Base-by-base conservation (phyloP, 2,329 filamentous ascomycete species). In the Raffaelea deltoideospora region DNA sequence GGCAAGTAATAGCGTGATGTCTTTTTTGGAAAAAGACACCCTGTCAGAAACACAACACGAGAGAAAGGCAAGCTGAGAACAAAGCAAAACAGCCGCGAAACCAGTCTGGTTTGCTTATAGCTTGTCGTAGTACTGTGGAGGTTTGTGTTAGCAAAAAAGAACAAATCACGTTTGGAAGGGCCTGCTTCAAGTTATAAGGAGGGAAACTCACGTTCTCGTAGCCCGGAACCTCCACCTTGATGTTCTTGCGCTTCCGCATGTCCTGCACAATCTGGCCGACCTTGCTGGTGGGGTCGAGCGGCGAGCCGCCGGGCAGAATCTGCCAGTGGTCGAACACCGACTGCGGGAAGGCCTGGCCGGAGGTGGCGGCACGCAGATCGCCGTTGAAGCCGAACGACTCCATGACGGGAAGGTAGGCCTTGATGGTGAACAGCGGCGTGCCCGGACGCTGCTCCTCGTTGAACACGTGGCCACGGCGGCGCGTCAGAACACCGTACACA, bases 301-400 rank as follows among this genome's bases (percentile, higher is more conserved):
- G 79, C 52, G 82, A 90, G 54, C 90, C 90, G 78, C 88, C 88
- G 53, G 87, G 84, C 52, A 96, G 78, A 54, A 90, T 69, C 69
- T 94, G 81, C 86, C 87, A 98, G 72, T 98, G 90, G 65, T 96
- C 88, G 69, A 98, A 98, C 56, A 98, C 86, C 55, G 80, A 81
- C 69, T 95, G 87, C 55, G 90, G 90, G 86, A 98, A 98, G 58
- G 90, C 90, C 74, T 98, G 90, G 57, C 90, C 90, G 59, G 79
- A 82, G 53, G 90, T 98, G 65, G 77, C 79, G 56, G 79, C 76
- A 61, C 90, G 87, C 56, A 98, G 82, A 69, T 96, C 90, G 62
- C 76, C 81, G 67, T 92, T 93, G 84, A 98, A 98, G 65, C 90
- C 90, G 47, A 58, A 58, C 6, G 55, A 58, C 54, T 58, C 55